These are phyloP conservation scores for Lichtheimia corymbifera DNA, from an alignment of 371 early-diverging fungal species.

Conservation along the genomic window DNA sequence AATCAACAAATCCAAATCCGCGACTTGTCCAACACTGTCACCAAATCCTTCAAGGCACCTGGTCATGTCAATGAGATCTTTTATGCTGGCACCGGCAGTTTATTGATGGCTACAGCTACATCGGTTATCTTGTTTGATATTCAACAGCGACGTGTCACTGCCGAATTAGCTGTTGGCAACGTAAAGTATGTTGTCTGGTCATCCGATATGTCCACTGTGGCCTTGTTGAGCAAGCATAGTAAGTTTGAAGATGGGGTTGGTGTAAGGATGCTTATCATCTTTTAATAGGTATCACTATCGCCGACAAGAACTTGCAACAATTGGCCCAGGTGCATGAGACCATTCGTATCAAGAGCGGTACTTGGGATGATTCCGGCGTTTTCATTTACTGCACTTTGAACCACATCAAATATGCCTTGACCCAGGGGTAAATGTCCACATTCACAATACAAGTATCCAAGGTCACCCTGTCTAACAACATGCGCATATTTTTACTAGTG, in stretches of 20 bases:
- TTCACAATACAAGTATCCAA: neutral
- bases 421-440: slow-evolving; percentile 70
- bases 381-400: slow-evolving; percentile 97
- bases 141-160: slow-evolving; percentile 73
- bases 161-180: slow-evolving; percentile 75
- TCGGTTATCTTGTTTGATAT: slow-evolving; percentile 89
- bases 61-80: slow-evolving; percentile 81
- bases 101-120: slow-evolving; percentile 80
- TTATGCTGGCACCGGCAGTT: slow-evolving; percentile 81
- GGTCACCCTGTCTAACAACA: neutral
- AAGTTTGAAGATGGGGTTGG: slow-evolving; percentile 21
- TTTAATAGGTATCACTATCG: slow-evolving; percentile 76
- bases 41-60: slow-evolving; percentile 87
- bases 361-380: slow-evolving; percentile 92
- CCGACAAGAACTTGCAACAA: slow-evolving; percentile 84
- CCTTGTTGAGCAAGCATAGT: slow-evolving; percentile 92
- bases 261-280: slow-evolving; percentile 12
- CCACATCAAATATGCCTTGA: slow-evolving; percentile 98
- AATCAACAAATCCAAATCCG: slow-evolving; percentile 77
- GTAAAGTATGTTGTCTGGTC: slow-evolving; percentile 94
- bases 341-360: slow-evolving; percentile 95
- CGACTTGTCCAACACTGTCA: slow-evolving; percentile 82
- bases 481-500: slow-evolving; percentile 62
- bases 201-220: slow-evolving; percentile 82
- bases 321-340: slow-evolving; percentile 91